Percentiles rank a stretch among this genome's conserved stretches.
These are phyloP conservation scores for Exophiala oligosperma DNA, from an alignment of 2,329 filamentous ascomycete genomes.

Conservation along the genomic window DNA sequence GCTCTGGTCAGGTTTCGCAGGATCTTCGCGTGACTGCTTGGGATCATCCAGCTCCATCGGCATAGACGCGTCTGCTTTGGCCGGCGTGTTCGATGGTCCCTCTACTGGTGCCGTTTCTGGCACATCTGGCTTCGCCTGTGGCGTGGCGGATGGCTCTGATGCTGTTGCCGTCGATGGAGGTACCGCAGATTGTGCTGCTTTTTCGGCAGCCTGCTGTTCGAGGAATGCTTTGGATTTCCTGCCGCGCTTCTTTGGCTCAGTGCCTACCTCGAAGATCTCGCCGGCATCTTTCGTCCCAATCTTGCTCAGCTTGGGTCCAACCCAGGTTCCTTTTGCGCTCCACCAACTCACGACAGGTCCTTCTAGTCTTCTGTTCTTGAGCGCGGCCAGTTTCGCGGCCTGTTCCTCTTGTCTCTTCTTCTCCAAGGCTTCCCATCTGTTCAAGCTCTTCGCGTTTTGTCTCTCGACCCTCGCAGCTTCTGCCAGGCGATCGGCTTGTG, in stretches of 20 bases:
- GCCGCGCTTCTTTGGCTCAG: constrained; percentile 27
- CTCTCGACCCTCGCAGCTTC: constrained; percentile 83
- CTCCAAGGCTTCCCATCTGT: constrained; percentile 91
- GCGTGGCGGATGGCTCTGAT: neutral
- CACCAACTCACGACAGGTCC: constrained; percentile 90
- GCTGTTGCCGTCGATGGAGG: neutral
- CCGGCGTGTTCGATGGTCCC: neutral
- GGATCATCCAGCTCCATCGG: too few relatives aligned
- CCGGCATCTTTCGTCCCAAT: constrained; percentile 18
- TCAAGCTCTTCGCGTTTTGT: constrained; percentile 84
- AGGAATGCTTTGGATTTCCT: constrained; percentile 28
- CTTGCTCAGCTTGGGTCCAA: constrained; percentile 60
- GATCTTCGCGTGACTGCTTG: too few relatives aligned
- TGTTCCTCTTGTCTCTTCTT: constrained; percentile 83
- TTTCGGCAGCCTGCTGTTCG: constrained; percentile 22
- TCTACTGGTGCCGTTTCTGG: neutral
- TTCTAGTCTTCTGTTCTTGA: constrained; percentile 82
- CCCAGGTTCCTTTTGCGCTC: constrained; percentile 86
- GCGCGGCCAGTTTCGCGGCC: constrained; percentile 76
- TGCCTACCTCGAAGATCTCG: constrained; percentile 11
- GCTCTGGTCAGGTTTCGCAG: too few relatives aligned
- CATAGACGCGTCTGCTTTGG: neutral
- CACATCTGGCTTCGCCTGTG: neutral
- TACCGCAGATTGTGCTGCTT: constrained; percentile 1
- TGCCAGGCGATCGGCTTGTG: constrained; percentile 78